Conservation (phyloP, 305 asterid species). For the Solanum chacoense region DNA sequence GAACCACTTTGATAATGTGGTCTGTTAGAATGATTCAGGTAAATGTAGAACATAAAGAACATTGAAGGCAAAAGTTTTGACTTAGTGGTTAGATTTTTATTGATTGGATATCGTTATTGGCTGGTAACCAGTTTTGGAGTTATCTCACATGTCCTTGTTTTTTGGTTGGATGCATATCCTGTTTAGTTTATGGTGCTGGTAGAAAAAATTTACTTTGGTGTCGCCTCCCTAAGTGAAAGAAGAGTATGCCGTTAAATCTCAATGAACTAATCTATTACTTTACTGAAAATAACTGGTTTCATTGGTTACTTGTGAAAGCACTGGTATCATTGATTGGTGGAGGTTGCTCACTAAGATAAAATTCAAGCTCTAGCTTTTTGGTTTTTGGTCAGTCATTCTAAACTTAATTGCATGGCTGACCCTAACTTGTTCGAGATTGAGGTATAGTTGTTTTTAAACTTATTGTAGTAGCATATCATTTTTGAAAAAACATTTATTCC, state of each 20-base stretch:
- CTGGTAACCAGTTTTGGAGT: background rate
- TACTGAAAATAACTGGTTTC: background rate
- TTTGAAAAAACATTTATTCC: background rate
- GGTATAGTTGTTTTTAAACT: background rate
- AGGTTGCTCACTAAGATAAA: background rate
- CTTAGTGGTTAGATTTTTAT: background rate
- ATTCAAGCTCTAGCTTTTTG: background rate
- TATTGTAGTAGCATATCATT: background rate
- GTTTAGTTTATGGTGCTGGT: background rate
- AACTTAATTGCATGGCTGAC: background rate
- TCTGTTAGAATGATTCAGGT: background rate
- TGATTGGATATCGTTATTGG: background rate
- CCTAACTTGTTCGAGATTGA: background rate
- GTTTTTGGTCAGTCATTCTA: background rate
- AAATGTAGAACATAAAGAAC: background rate
- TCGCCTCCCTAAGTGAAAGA: background rate
- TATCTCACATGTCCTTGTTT: background rate
- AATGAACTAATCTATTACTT: background rate
- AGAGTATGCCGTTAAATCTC: background rate
- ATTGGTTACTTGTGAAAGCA: background rate
- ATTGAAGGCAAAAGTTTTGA: background rate
- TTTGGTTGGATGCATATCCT: background rate
- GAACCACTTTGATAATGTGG: background rate
- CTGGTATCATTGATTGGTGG: background rate
- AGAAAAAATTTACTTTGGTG: background rate